Conservation (phyloP, 176 grass and related monocot genomes). For the Oropetium thomaeum region DNA sequence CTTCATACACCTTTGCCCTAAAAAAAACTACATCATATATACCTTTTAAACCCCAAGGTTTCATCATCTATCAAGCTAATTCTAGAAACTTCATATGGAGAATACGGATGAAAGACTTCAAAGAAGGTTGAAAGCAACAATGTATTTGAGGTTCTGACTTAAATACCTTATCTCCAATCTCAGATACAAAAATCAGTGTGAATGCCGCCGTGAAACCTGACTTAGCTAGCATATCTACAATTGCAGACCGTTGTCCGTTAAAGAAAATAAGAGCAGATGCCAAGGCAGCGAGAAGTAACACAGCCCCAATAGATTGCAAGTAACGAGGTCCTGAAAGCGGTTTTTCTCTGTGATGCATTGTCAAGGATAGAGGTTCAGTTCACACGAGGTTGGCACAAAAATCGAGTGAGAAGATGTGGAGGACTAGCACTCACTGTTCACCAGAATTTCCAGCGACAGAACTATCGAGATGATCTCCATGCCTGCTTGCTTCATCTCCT, state of each 20-base stretch:
- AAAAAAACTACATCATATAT: too few species aligned
- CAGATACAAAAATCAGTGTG: slow-evolving; percentile 88
- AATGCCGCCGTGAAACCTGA: slow-evolving; percentile 97
- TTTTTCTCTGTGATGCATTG: slow-evolving; percentile 53
- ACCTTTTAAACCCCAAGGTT: not conserved
- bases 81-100: not conserved
- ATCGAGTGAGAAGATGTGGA: not conserved
- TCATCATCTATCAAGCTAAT: not conserved
- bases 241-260: slow-evolving; percentile 69
- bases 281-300: slow-evolving; percentile 53
- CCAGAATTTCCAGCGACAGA: slow-evolving; percentile 40
- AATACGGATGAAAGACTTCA: not conserved
- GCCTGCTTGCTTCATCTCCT: slow-evolving; percentile 35
- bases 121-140: not conserved
- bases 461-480: slow-evolving; percentile 33
- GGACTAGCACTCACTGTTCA: slow-evolving; percentile 47
- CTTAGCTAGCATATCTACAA: slow-evolving; percentile 67
- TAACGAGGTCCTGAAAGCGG: slow-evolving; percentile 47
- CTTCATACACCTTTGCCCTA: too few species aligned
- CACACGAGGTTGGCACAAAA: not conserved
- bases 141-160: not conserved
- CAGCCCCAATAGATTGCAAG: slow-evolving; percentile 48
- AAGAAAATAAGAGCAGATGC: slow-evolving; percentile 59
- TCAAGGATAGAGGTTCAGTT: slow-evolving; percentile 31
- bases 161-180: slow-evolving; percentile 93